Base-by-base conservation (phyloP, 805 yeast species). In the Metschnikowia cerradonensis region DNA sequence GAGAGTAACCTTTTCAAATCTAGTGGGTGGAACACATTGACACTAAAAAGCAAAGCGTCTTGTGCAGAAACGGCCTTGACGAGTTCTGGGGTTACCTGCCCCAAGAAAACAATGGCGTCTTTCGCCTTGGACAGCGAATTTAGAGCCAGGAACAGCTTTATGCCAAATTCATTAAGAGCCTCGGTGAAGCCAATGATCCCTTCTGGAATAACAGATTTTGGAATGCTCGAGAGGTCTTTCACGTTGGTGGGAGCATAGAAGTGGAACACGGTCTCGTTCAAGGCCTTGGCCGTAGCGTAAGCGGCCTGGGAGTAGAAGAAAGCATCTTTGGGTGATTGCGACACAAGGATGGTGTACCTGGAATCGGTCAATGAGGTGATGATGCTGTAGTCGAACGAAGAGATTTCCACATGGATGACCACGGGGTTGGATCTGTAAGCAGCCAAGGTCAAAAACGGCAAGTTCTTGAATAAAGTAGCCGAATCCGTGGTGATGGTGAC, bases 11-110 rank as follows among this genome's bases (percentile, higher is more conserved):
- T 65, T n/a, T 71, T 64, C 45, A 83, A 72, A 52, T 77, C 70
- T 72, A 90, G 87, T 2, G 97, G 96, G 61, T 89, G 80, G 72
- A 86, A 86, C 32, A 80, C 79, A 38, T 85, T 80, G 42, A 88
- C 73, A 7, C 80, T 69, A 41, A 87, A 67, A 32, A 86, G 63
- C 39, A 83, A 79, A 17, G 74, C 71, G 40, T 67, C 63, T 33
- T 71, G 67, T 33, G 67, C 59, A 20, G 65, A 60, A 26, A 71
- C 67, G n/a, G 76, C 73, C 10, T 66, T 55, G 4, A 76, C 60
- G 43, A 84, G 69, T 14, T 72, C 72, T 3, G 70, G 67, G 20
- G 69, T 71, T 41, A 80, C 73, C 47, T 82, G 76, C 48, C 96
- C 94, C 53, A 90, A 74, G 45, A 83, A 74, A 17, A 90, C 76